Conservation (phyloP, 78 protist species). For the Dictyostelium capitatum region DNA sequence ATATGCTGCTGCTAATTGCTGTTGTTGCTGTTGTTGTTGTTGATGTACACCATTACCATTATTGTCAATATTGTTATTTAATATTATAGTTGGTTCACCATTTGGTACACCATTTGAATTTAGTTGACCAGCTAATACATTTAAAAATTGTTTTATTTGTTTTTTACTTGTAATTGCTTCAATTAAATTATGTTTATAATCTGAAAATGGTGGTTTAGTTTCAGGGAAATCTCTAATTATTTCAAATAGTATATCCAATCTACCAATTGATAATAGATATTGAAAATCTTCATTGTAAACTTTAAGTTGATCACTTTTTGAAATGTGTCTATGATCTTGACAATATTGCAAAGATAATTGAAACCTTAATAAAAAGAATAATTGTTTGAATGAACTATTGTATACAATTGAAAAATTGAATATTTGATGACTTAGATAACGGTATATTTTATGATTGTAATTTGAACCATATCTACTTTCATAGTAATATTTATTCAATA, state of each 20-base stretch:
- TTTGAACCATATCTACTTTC: background rate
- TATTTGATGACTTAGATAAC: background rate
- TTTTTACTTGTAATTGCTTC: background rate
- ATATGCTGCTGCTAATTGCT: too few species aligned
- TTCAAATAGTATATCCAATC: conserved; percentile 8
- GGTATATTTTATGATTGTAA: background rate
- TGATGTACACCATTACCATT: too few species aligned
- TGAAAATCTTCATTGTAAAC: conserved; percentile 13
- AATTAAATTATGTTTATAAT: background rate
- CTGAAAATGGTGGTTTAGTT: background rate
- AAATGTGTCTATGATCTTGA: background rate
- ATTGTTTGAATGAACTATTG: background rate
- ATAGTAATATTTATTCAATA: background rate
- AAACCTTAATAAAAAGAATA: conserved; percentile 12
- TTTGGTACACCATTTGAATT: too few species aligned
- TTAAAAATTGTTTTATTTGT: background rate
- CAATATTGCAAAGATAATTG: background rate
- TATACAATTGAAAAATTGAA: background rate
- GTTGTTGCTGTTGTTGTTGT: too few species aligned
- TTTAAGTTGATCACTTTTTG: background rate
- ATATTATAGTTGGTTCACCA: too few species aligned
- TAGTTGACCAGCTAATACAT: too few species aligned
- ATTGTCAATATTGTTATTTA: too few species aligned
- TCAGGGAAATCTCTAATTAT: conserved; percentile 7
- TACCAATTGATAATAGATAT: background rate